Conservation (phyloP, 2,329 filamentous ascomycete genomes). For the Xylariaceae sp. region DNA sequence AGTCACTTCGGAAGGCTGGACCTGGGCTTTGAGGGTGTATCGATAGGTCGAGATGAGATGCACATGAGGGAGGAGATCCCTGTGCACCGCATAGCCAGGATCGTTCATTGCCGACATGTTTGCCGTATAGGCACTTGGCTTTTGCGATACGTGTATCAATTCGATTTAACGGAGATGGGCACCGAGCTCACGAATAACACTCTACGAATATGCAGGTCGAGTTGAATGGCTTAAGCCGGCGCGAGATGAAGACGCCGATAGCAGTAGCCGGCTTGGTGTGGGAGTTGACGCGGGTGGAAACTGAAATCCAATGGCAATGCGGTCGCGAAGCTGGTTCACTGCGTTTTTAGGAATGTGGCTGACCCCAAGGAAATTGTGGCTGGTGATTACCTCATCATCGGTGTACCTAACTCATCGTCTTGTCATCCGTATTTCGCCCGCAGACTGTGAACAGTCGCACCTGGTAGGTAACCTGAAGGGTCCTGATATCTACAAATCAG, state of each 20-base stretch:
- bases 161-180: not conserved
- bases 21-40: conserved; percentile 67
- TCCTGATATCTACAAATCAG: too few relatives aligned
- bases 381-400: not conserved
- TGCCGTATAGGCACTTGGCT: conserved; percentile 5
- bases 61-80: conserved; percentile 68
- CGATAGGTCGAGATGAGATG: conserved; percentile 81
- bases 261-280: conserved; percentile 1
- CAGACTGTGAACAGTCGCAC: too few relatives aligned
- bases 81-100: conserved; percentile 43
- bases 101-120: conserved; percentile 36
- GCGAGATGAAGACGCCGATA: conserved; percentile 4
- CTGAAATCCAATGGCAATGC: conserved; percentile 3
- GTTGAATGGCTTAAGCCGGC: not conserved
- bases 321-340: not conserved
- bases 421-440: too few relatives aligned
- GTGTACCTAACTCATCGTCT: too few relatives aligned
- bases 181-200: not conserved
- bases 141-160: conserved; percentile 4
- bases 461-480: too few relatives aligned
- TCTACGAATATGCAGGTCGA: not conserved
- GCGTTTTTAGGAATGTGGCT: conserved; percentile 6
- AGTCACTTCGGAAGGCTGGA: conserved; percentile 72
- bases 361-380: conserved; percentile 1
- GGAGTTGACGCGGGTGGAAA: conserved; percentile 9